Percentiles rank a stretch among this genome's conserved stretches.
These are phyloP conservation scores for Neoboletus brunneissimus DNA, from an alignment of 768 basidiomycete species.

Conservation along the genomic window DNA sequence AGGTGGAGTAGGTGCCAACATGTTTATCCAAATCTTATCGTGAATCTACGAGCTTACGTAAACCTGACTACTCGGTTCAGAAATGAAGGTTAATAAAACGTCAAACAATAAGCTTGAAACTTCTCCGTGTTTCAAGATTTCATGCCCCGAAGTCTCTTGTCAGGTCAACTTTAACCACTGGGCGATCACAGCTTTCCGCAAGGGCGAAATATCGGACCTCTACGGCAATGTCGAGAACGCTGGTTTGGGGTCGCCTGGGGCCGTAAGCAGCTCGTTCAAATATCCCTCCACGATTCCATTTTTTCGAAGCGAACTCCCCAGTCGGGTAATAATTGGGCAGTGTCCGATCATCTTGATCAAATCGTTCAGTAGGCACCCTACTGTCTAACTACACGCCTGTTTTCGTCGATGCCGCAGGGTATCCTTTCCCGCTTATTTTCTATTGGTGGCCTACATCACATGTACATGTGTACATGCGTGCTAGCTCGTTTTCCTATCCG, in stretches of 20 bases:
- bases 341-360: slow-evolving; percentile 9
- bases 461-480: neutral
- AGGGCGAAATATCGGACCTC: neutral
- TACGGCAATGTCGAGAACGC: slow-evolving; percentile 25
- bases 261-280: neutral
- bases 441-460: slow-evolving; percentile 5
- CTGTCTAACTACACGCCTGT: neutral
- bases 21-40: slow-evolving; percentile 20
- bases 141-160: slow-evolving; percentile 20
- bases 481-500: neutral
- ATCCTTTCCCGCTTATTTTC: slow-evolving; percentile 3
- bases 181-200: neutral
- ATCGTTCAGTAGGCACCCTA: slow-evolving; percentile 1
- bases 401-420: neutral
- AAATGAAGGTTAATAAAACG: slow-evolving; percentile 6
- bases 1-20: neutral
- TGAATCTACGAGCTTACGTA: slow-evolving; percentile 16
- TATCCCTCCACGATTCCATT: slow-evolving; percentile 16
- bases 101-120: slow-evolving; percentile 28
- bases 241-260: neutral
- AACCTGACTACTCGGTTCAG: slow-evolving; percentile 7
- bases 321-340: neutral
- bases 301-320: slow-evolving; percentile 10
- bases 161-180: slow-evolving; percentile 8
- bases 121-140: slow-evolving; percentile 26